Conservation (phyloP, 2,329 filamentous ascomycete species). For the Colletotrichum australisinense region DNA sequence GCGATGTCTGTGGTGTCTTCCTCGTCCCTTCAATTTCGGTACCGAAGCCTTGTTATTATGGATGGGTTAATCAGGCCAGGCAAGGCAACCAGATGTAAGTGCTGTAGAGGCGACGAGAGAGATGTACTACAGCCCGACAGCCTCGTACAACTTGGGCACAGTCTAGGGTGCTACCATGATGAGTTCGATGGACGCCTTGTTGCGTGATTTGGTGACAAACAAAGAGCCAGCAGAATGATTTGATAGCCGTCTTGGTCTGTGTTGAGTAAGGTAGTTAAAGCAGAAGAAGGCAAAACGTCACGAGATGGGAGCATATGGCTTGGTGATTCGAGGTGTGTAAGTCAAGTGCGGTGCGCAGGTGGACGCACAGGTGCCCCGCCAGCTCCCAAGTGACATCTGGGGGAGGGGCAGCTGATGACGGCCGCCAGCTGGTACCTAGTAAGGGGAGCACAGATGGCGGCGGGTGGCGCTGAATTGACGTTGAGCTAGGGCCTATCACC, state of each 20-base stretch:
- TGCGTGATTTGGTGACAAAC: not conserved
- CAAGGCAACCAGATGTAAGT: not conserved
- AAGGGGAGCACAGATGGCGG: slow-evolving; percentile 3
- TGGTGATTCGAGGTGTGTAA: not conserved
- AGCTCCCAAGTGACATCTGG: not conserved
- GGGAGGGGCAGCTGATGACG: not conserved
- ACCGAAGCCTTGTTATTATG: not conserved
- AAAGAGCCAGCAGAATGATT: not conserved
- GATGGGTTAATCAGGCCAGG: not conserved
- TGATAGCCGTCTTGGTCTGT: too few species aligned
- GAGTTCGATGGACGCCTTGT: not conserved
- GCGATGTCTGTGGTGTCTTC: not conserved
- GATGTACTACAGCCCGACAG: not conserved
- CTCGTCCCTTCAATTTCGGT: not conserved
- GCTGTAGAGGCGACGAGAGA: not conserved
- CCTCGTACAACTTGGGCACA: not conserved
- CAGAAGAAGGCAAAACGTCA: not conserved
- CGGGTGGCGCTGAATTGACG: not conserved
- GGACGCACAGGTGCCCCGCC: not conserved
- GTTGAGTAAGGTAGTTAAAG: not conserved
- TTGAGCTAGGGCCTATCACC: not conserved
- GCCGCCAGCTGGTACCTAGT: not conserved
- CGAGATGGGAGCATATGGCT: not conserved
- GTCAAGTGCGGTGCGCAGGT: slow-evolving; percentile 8
- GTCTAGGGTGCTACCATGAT: not conserved